Base-by-base conservation (phyloP, 495 filamentous ascomycete species). In the Pyrenopolyporus hunteri region DNA sequence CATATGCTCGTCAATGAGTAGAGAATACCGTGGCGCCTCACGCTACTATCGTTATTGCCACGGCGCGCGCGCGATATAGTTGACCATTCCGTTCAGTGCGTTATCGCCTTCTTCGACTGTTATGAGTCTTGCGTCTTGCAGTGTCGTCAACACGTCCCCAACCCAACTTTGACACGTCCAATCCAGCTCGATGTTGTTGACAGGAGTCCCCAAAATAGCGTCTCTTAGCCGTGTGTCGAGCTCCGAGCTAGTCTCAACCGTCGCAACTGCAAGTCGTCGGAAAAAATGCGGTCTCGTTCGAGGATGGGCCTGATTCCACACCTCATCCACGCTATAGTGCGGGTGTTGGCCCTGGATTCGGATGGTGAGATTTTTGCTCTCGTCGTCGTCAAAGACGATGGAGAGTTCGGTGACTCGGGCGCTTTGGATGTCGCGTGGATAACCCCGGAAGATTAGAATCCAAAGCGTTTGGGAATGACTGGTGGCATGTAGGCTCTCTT, bases 81-180 rank as follows among this genome's bases (percentile, higher is more conserved):
- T 69, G 9, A 71, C 69, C 69, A 71, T 71, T 14, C 66, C 59
- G 44, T 71, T 69, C 23, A 71, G 37, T 4, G 69, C 69, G 26
- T 67, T 66, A 13, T 71, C 69, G 6, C 69, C 69, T 31, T 71
- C 69, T 25, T 71, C 69, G 7, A 50, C 69, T 10, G 69, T 71
- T 25, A 71, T 71, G 11, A 71, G 50, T 17, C 42, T 64, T 22
- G 63, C 66, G 9, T 71, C 69, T 62, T 71, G 69, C 55, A 71
- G 59, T 36, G 67, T 57, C 43, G 69, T 71, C 54, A 71, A 57
- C 36, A 67, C 69, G 28, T 71, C 69, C 14, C 69, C 69, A 19
- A 71, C 66, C 69, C 69, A 71, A 25, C 59, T 69, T 33, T 71
- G 69, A 32, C 69, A 71, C 4, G 56, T 64, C 52, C 63, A 71